Evolutionary conservation across 371 early-diverging fungal genomes (phyloP), one percentile per base, ranked within the genome.

Genomic region (Phascolomyces articulosus): DNA sequence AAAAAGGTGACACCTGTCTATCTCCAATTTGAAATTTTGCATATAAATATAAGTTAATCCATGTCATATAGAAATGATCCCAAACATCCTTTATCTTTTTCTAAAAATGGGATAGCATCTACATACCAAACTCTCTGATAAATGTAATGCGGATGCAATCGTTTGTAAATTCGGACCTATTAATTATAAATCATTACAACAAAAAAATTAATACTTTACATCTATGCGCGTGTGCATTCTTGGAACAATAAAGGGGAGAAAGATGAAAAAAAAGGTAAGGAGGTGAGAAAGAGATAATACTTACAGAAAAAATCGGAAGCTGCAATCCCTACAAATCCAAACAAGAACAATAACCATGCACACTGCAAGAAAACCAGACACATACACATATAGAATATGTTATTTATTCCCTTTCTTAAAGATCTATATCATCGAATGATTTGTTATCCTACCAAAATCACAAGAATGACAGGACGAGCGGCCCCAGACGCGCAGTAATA

Each of bases 1-100:
- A 94, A 72, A 74, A 94, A 87, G 4, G 95, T 94, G 6, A 94
- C 95, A 9, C 95, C 95, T 0, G 95, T 94, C 84, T 88, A 74
- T 23, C 53, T 4, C 40, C 41, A 60, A 16, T 23, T 7, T 11
- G n/a, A n/a, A n/a, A n/a, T n/a, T n/a, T n/a, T n/a, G n/a, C n/a
- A n/a, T n/a, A 40, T 34, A 24, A 56, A 26, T 21, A 38, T 23
- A n/a, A n/a, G n/a, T n/a, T n/a, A n/a, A n/a, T n/a, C n/a, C n/a
- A n/a, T n/a, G n/a, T n/a, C n/a, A n/a, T n/a, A n/a, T n/a, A n/a
- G n/a, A n/a, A n/a, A n/a, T n/a, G n/a, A n/a, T n/a, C n/a, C n/a
- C n/a, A n/a, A n/a, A n/a, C n/a, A n/a, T n/a, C n/a, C 38, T 6
- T 9, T 13, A 38, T 13, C 38, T 38, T 13, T 38, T 13, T 38